Evolutionary conservation across 805 yeast species (phyloP), one percentile per base, ranked within the genome.

Genomic region (Sungouiella thailandica): DNA sequence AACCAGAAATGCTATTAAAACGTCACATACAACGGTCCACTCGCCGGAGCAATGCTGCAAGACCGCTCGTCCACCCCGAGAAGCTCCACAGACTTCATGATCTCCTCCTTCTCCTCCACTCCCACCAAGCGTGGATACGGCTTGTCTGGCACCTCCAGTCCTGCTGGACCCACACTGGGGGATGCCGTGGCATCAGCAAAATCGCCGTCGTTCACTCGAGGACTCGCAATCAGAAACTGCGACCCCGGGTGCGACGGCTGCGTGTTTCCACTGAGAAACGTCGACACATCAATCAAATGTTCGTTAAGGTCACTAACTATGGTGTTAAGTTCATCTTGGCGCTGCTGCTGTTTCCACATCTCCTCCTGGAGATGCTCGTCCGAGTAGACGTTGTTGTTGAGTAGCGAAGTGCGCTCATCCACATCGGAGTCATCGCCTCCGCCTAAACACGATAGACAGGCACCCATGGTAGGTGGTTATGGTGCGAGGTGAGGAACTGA

Each of bases 391-490:
- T 44, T 55, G 43, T 51, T 50, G 25, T 53, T 46, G 17, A 62
- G 47, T 7, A 61, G 40, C 14, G 70, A 62, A 11, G 72, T 40
- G 28, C 65, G 60, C 39, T 70, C 75, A 35, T 65, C 58, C 34
- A 40, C 39, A 16, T 62, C 66, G 19, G 56, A 70, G 28, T 60
- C 65, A 13, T 55, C 64, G 12, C 53, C 57, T 23, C 30, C 37
- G 25, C 55, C 44, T 12, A 72, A 54, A 43, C 77, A 72, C 12
- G 77, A 72, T 25, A 70, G 53, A 47, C 77, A 72, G 33, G 57
- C 41, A 23, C 78, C 78, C 78, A 72, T 72, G 14, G 19, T 13
- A 11, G 17, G 11, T n/a, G n/a, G n/a, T n/a, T n/a, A n/a, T n/a
- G n/a, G n/a, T n/a, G n/a, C n/a, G n/a, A n/a, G n/a, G 8, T 6